These are phyloP conservation scores for Marvania coccoides DNA, from an alignment of 139 green algal species.

Conservation along the genomic window DNA sequence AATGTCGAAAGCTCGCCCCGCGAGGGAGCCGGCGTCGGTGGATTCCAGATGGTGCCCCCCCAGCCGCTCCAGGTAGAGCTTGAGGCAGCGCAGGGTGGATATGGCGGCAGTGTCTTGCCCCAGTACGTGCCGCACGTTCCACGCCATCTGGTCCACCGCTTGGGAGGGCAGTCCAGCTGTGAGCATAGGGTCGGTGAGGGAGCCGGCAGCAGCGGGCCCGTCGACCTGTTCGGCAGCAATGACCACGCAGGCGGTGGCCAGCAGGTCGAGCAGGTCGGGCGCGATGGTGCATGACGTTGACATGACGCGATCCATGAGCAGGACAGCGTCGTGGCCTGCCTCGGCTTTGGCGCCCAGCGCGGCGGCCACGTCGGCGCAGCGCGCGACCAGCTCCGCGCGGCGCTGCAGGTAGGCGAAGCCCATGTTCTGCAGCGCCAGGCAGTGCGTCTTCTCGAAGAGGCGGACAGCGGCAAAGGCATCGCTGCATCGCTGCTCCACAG, in stretches of 20 bases:
- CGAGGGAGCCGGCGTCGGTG: neutral
- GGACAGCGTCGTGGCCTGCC: conserved; percentile 14
- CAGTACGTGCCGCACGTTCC: conserved; percentile 42
- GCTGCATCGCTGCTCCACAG: conserved; percentile 34
- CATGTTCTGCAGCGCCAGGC: conserved; percentile 60
- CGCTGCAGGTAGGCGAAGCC: conserved; percentile 51
- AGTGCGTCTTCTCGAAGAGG: conserved; percentile 32
- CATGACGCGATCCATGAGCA: conserved; percentile 20
- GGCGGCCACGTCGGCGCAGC: conserved; percentile 26
- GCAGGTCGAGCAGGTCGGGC: conserved; percentile 39
- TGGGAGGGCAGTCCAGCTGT: conserved; percentile 10
- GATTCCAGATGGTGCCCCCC: conserved; percentile 25
- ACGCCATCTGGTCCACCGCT: conserved; percentile 60
- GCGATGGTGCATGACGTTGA: conserved; percentile 4
- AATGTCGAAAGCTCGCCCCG: neutral
- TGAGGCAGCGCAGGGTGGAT: conserved; percentile 57
- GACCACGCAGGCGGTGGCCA: conserved; percentile 36
- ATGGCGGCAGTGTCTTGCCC: conserved; percentile 52
- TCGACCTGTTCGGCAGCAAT: conserved; percentile 34
- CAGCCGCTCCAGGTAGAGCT: conserved; percentile 65
- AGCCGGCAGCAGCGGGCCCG: neutral
- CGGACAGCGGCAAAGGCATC: conserved; percentile 25
- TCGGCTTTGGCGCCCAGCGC: neutral
- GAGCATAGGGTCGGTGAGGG: neutral
- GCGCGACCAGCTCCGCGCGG: conserved; percentile 40